Base-by-base conservation (phyloP, 352 stramenopile species). In the Albugo laibachii region DNA sequence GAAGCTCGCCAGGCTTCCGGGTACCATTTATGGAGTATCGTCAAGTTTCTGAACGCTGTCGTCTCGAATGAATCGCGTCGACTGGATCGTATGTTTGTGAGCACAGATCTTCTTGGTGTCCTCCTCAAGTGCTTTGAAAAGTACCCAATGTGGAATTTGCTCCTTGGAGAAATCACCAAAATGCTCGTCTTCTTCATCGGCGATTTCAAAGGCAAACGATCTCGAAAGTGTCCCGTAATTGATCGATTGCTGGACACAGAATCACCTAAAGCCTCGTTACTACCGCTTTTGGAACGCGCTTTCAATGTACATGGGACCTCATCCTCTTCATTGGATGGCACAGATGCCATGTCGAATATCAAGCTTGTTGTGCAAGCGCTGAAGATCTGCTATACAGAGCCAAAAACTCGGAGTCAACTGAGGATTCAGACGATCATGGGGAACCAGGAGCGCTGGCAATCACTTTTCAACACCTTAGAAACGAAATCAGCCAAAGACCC, bases 181-280 rank as follows among this genome's bases (percentile, higher is more conserved):
- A 85, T 91, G 62, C 50, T 92, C 15, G 52, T 88, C 20, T 92
- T 88, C 55, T 80, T 62, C 35, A 65, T 92, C 41, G 75, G 73
- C 4, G 78, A 92, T 60, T 85, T 86, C 46, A 92, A 92, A 51
- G 78, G 69, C 55, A 88, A 92, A 50, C 73, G 78, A 13, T 88
- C 75, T 36, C 60, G 78, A 19, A 77, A 62, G 37, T 92, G 78
- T 40, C 78, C 78, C 5, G 77, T 92, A 39, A 73, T 92, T 21
- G 69, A 59, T 10, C 69, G 59, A n/a, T 58, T 92, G 15, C 31
- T 88, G 56, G 49, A 66, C 5, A 68, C 62, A 0, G 59, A 82
- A 14, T 65, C 56, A 5, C 54, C 65, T 1, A 66, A 87, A 12
- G 72, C 64, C 5, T 61, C 65, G 20, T 51, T 89, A 38, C 49